Conservation (phyloP, 768 basidiomycete species). For the Calvatia gigantea region DNA sequence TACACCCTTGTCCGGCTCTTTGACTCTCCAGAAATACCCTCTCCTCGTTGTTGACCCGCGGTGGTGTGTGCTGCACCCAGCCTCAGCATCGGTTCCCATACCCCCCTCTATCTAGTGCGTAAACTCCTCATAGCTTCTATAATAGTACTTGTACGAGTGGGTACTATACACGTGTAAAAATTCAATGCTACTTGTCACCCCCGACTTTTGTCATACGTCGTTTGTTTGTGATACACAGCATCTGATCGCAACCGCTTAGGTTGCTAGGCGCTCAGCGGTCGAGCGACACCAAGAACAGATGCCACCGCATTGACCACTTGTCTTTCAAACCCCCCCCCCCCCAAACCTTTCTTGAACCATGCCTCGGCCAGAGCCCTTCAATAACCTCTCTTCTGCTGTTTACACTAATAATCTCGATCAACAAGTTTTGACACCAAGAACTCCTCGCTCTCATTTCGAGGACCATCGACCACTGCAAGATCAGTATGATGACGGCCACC, state of each 20-base stretch:
- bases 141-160: no score
- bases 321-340: neutral
- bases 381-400: conserved; percentile 31
- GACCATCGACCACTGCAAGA: conserved; percentile 50
- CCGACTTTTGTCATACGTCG: neutral
- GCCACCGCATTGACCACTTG: neutral
- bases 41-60: no score
- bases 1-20: no score
- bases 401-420: conserved; percentile 27
- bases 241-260: neutral
- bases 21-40: no score
- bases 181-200: neutral
- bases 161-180: no score
- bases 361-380: conserved; percentile 37
- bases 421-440: conserved; percentile 50
- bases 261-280: conserved; percentile 2
- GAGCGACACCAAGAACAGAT: neutral
- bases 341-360: conserved; percentile 19
- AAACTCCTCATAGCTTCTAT: no score
- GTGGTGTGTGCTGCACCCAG: no score
- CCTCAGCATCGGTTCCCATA: no score
- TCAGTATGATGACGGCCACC: conserved; percentile 41
- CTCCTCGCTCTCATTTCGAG: conserved; percentile 58
- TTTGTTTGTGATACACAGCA: neutral
- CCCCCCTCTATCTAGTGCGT: no score